These are phyloP conservation scores for Fusarium chuoi DNA, from an alignment of 2,329 filamentous ascomycete genomes.

Conservation along the genomic window DNA sequence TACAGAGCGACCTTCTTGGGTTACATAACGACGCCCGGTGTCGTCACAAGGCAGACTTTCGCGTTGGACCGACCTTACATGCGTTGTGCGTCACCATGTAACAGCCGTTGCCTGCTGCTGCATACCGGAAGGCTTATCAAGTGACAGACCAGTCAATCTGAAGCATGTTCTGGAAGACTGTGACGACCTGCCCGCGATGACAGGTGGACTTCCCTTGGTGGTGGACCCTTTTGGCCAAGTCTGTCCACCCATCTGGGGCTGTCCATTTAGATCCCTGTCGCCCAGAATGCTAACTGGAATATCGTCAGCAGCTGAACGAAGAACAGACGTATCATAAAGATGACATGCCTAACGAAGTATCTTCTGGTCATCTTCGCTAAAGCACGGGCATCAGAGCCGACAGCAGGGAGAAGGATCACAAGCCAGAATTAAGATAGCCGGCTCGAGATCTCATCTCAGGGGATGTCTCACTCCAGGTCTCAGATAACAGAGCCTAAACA, in stretches of 20 bases:
- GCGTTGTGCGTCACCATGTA: background rate
- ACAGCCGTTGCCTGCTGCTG: background rate
- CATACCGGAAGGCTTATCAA: background rate
- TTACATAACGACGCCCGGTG: background rate
- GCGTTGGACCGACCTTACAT: background rate
- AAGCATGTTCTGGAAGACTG: slow-evolving; percentile 1
- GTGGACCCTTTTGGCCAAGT: slow-evolving; percentile 16
- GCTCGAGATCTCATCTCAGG: slow-evolving; percentile 9
- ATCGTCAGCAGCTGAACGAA: slow-evolving; percentile 27
- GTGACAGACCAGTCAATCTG: background rate
- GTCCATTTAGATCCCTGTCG: slow-evolving; percentile 32
- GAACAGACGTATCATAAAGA: background rate
- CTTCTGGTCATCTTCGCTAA: background rate
- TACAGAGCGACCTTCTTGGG: background rate
- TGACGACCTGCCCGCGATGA: background rate
- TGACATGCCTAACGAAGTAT: background rate
- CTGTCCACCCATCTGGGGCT: slow-evolving; percentile 19
- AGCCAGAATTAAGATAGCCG: background rate
- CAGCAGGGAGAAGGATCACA: background rate
- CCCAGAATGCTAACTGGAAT: slow-evolving; percentile 5
- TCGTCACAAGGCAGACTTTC: background rate
- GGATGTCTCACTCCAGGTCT: slow-evolving; percentile 9
- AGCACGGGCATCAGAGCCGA: background rate
- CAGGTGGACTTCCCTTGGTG: slow-evolving; percentile 3
- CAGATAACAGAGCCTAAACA: background rate